phyloP scores from a whole-genome alignment of 202 grass and related monocot species.

The Musa balbisiana region DNA sequence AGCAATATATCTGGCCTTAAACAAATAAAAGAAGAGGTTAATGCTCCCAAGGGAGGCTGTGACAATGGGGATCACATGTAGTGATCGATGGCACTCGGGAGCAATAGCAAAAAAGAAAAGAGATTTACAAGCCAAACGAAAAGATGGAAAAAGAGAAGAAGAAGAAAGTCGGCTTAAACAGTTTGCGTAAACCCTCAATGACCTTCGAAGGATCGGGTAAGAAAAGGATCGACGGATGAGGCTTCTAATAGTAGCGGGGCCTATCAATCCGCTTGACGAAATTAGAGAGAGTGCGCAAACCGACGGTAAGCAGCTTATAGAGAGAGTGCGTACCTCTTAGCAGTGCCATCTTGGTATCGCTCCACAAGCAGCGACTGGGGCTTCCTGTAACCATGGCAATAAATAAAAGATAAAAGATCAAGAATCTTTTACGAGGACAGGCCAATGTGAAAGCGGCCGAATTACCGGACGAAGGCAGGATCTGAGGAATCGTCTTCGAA shows the following conservation, averaged over 20 bases:
- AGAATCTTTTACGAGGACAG: no score
- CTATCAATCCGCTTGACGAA: no score
- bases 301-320: not conserved
- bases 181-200: not conserved
- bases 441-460: no score
- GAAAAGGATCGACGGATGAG: not conserved
- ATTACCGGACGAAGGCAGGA: no score
- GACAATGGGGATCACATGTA: no score
- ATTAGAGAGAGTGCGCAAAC: no score
- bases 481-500: no score
- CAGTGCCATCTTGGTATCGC: slow-evolving; percentile 48
- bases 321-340: slow-evolving; percentile 45
- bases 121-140: not conserved
- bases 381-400: slow-evolving; percentile 33
- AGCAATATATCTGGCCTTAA: not conserved
- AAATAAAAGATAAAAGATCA: slow-evolving; percentile 1
- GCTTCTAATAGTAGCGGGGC: not conserved
- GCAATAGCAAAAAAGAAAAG: no score
- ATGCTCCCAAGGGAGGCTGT: no score
- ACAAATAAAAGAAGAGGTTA: not conserved
- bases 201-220: no score
- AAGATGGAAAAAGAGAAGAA: not conserved
- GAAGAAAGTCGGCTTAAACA: not conserved
- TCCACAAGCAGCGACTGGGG: slow-evolving; percentile 44
- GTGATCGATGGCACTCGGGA: no score